Percentiles rank a stretch among this genome's conserved stretches.
phyloP scores from a whole-genome alignment of 1,284 basidiomycete species.

The Violaceomyces palustris region DNA sequence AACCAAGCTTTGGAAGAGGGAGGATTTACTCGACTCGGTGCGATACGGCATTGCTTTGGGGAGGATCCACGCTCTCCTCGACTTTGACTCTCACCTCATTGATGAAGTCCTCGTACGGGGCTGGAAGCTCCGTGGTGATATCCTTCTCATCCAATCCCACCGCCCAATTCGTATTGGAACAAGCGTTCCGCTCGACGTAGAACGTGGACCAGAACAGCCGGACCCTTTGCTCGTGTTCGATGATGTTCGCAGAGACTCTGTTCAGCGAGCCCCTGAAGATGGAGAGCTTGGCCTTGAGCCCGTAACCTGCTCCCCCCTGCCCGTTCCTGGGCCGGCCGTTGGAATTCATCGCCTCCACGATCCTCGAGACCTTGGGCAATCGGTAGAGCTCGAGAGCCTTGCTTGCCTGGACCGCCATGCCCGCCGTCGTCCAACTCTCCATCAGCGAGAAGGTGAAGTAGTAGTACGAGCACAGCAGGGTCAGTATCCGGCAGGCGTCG shows the following conservation, averaged over 20 bases:
- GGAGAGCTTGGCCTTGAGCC: slow-evolving; percentile 15
- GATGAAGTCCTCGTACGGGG: slow-evolving; percentile 21
- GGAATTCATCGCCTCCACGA: no score
- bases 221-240: slow-evolving; percentile 30
- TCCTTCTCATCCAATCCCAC: slow-evolving; percentile 29
- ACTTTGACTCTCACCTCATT: not conserved
- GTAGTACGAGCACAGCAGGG: slow-evolving; percentile 25
- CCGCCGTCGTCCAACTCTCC: slow-evolving; percentile 36
- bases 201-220: slow-evolving; percentile 33
- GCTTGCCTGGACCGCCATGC: slow-evolving; percentile 9
- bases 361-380: slow-evolving; percentile 10
- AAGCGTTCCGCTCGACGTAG: slow-evolving; percentile 31
- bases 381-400: slow-evolving; percentile 35
- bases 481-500: slow-evolving; percentile 25
- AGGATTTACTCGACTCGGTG: no score
- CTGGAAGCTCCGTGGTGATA: slow-evolving; percentile 30
- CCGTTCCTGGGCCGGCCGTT: slow-evolving; percentile 1
- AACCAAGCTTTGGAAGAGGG: no score
- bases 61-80: no score
- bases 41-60: no score
- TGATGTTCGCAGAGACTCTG: slow-evolving; percentile 5
- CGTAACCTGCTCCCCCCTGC: slow-evolving; percentile 1
- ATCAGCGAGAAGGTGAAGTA: slow-evolving; percentile 33
- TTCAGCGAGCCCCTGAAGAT: slow-evolving; percentile 16
- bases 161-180: slow-evolving; percentile 35